These are phyloP conservation scores for Oryza glumipatula DNA, from an alignment of 176 grass and related monocot species.

Conservation along the genomic window DNA sequence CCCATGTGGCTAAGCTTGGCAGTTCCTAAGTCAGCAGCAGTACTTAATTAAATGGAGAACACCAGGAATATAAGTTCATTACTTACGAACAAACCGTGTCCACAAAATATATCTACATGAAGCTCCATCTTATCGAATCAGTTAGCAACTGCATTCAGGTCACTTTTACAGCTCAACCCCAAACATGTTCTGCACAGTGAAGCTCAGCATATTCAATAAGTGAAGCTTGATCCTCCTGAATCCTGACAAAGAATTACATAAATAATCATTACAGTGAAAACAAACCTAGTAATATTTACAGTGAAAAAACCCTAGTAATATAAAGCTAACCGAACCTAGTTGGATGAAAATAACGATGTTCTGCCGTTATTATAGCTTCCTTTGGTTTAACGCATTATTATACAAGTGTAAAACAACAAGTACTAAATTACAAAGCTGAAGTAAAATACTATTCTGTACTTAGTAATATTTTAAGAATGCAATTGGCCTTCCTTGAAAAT, in stretches of 20 bases:
- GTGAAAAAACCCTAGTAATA: neutral
- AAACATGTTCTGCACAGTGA: neutral
- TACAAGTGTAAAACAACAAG: neutral
- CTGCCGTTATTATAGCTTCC: neutral
- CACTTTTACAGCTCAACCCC: neutral
- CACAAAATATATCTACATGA: neutral
- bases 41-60: neutral
- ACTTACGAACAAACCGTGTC: neutral
- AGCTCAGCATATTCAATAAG: neutral
- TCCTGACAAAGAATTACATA: neutral
- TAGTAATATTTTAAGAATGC: no score
- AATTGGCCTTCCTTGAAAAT: no score
- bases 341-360: neutral
- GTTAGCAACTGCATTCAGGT: neutral
- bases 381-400: neutral
- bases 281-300: neutral
- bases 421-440: neutral
- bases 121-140: neutral
- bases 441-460: neutral
- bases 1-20: no score
- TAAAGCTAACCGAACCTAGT: neutral
- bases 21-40: neutral
- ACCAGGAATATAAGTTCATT: neutral
- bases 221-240: neutral
- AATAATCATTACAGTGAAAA: neutral